Evolutionary conservation across 257 asterid species (phyloP), one percentile per base, ranked within the genome.

Genomic region (Przewalskia tangutica): DNA sequence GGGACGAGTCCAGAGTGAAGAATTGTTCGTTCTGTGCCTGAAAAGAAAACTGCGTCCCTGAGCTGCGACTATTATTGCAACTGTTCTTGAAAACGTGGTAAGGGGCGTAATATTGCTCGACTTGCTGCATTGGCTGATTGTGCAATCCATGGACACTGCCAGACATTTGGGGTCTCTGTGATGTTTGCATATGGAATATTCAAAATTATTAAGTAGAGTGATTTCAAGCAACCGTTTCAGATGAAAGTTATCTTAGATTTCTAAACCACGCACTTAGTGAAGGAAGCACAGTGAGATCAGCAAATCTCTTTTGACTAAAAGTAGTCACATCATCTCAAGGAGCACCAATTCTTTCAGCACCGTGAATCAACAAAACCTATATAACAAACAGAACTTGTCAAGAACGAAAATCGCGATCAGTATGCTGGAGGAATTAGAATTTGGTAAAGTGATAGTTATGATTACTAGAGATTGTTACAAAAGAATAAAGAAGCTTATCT

Each of bases 1-100:
- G 97, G 0, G 92, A 87, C 6, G 99, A 96, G 63, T 96, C 98
- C 77, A 96, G 85, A 58, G 97, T 96, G 91, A 88, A 93, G 86
- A 91, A 93, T 27, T 90, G 93, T 36, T 91, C 96, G 3, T 83
- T 77, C 88, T 63, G 77, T 12, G 90, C 70, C 84, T 87, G 90
- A 73, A 89, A 91, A 46, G 93, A 84, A 55, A 85, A 88, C 54
- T 89, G 93, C n/a, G 84, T 65, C 48, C 90, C 94, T 82, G 84
- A 92, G 86, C 89, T 89, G 87, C 87, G 84, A 83, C 66, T 86
- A 68, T 80, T 80, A 7, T 89, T 78, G 55, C 90, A 80, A 77
- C 84, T 87, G 88, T 71, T 71, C 59, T 90, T 92, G 89, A 87
- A 51, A 83, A 88, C 88, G 83, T 91, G 92, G 77, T 85, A 88